Base-by-base conservation (phyloP, 768 basidiomycete species). In the Hebeloma cylindrosporum region DNA sequence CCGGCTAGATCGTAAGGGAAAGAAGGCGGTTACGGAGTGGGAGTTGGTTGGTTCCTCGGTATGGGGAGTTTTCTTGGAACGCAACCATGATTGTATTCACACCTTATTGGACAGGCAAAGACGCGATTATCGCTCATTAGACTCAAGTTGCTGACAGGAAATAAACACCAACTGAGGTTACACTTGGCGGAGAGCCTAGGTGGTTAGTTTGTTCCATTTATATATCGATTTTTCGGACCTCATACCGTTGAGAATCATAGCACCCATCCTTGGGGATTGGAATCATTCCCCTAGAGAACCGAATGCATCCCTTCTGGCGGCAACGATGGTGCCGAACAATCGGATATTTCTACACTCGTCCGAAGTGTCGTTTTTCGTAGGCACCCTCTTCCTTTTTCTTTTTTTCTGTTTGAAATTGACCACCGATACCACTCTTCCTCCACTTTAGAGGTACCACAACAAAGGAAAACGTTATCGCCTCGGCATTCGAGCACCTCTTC, bases 131-230 rank as follows among this genome's bases (percentile, higher is more conserved):
- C 82, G 1, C 69, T 88, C 38, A 60, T 87, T 29, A 71, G 70
- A 28, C 67, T 87, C 11, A 70, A 66, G 8, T 69, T 83, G 14
- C 62, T 75, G 38, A 85, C 85, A 11, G 85, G 83, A 3, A 60
- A 77, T 43, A 86, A 86, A 59, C 85, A 87, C 45, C 85, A 87
- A 53, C 73, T 87, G 23, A 75, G 85, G n/a, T 67, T 84, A 10
- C 85, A 87, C 48, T 58, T 81, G 23, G 74, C 83, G 1, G 67
- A 74, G 36, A 65, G 65, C 43, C 58, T 85, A 40, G 67, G 71
- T 38, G 63, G 83, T 79, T 45, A 9, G 67, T 53, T 11, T 28
- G 28, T 31, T 16, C n/a, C n/a, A n/a, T n/a, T n/a, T n/a, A 21
- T 46, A 4, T 14, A 27, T n/a, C 3, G 18, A 10, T 45, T 9